Percentiles rank a stretch among this genome's conserved stretches.
Evolutionary conservation across 2,329 filamentous ascomycete species (phyloP).

Genomic region (Arthrobotrys entomopaga): DNA sequence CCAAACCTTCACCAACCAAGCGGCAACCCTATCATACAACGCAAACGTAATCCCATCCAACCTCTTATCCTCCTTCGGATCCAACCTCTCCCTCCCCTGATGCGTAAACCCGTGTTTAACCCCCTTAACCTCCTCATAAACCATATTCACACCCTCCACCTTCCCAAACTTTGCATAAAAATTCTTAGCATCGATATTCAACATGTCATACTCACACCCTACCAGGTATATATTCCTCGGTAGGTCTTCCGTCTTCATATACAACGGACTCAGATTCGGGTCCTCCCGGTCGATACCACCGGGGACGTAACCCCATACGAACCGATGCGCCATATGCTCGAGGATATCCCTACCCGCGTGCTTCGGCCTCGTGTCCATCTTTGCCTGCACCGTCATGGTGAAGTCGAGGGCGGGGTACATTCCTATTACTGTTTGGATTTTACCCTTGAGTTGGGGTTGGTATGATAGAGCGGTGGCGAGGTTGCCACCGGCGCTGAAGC

Average conservation of each 20-base stretch:
- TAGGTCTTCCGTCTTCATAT: conserved; percentile 55
- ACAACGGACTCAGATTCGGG: conserved; percentile 57
- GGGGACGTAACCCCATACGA: conserved; percentile 58
- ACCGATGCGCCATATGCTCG: conserved; percentile 44
- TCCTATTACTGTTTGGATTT: conserved; percentile 38
- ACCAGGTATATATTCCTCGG: conserved; percentile 58
- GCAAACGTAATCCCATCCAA: conserved; percentile 44
- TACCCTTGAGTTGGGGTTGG: conserved; percentile 23
- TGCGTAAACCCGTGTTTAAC: conserved; percentile 49
- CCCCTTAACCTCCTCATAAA: conserved; percentile 49
- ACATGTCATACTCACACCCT: conserved; percentile 57
- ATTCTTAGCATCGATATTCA: conserved; percentile 48
- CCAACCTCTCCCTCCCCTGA: conserved; percentile 35
- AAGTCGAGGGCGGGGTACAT: conserved; percentile 45
- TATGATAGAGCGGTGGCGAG: conserved; percentile 58
- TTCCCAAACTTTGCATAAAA: conserved; percentile 55
- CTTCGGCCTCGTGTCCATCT: conserved; percentile 19
- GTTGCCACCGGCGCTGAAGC: conserved; percentile 68
- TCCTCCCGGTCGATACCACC: conserved; percentile 57
- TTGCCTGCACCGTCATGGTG: conserved; percentile 32
- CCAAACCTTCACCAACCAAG: conserved; percentile 33
- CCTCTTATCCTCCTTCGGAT: conserved; percentile 27
- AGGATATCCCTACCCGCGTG: conserved; percentile 33
- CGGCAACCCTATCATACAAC: conserved; percentile 41
- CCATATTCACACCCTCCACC: conserved; percentile 25